Evolutionary conservation across 352 stramenopile genomes (phyloP), one percentile per base, ranked within the genome.

Genomic region (Phytophthora boehmeriae): DNA sequence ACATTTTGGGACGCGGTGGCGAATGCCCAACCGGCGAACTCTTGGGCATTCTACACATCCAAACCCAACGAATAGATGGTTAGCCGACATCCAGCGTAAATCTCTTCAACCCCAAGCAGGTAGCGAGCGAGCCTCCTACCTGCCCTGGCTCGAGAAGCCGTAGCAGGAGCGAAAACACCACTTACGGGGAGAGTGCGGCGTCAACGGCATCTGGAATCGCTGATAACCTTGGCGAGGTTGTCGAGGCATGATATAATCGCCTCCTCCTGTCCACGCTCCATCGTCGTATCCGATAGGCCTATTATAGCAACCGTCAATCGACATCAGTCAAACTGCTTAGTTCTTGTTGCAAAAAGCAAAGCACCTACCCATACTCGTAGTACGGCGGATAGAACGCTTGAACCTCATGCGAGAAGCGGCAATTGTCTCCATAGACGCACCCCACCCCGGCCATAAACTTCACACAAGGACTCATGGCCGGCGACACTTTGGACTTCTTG

Each of bases 361-460:
- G 16, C 4, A 59, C 50, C 16, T 35, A 49, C 53, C 17, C 49
- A 8, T 71, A 73, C 52, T 73, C 68, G 39, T 71, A 60, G 34
- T 66, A 71, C 8, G 42, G 46, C 8, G 68, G 55, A 39, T 68
- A 71, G 46, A 68, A 53, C 4, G 34, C 36, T 50, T 54, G 47
- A 3, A 60, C 17, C 5, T 86, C 73, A 44, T 93, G 85, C 0
- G 75, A 86, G 42, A 77, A 93, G 39, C 61, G 82, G 53, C 85
- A 93, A 13, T 71, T 74, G 28, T 54, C 44, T 4, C 83, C 85
- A 27, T 85, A 92, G 3, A 23, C 30, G 34, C 85, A 93, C 5
- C 46, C 73, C 17, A 73, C 80, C 22, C 59, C 58, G 0, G 69
- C 63, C 2, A 69, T 23, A 49, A 88, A 89, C 43, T 80, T 79